These are phyloP conservation scores for Flaveria bidentis DNA, from an alignment of 129 eudicot species.

Conservation along the genomic window DNA sequence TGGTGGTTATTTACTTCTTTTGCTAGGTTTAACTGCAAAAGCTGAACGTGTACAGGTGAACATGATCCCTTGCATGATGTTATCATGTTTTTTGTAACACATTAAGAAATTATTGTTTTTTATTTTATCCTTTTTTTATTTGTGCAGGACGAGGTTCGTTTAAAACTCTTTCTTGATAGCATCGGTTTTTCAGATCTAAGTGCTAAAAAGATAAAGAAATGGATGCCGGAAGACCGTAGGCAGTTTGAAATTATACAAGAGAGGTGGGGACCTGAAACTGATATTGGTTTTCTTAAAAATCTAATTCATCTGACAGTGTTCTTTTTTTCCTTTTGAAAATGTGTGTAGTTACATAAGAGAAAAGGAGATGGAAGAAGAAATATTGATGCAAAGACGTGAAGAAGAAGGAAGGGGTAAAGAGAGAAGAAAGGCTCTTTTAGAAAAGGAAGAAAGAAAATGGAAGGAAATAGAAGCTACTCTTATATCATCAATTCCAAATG, in stretches of 20 bases:
- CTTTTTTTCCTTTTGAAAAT: not conserved
- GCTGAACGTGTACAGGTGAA: conserved; percentile 98
- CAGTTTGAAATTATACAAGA: conserved; percentile 97
- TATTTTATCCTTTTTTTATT: conserved; percentile 1
- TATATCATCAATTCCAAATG: conserved; percentile 92
- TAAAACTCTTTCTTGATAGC: conserved; percentile 94
- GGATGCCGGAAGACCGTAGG: conserved; percentile 99
- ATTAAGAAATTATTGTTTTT: not conserved
- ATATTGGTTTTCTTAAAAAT: not conserved
- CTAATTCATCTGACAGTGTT: conserved; percentile 1
- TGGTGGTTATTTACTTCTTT: conserved; percentile 94
- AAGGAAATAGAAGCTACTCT: conserved; percentile 96
- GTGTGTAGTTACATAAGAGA: conserved; percentile 76
- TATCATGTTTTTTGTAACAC: not conserved
- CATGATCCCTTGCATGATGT: conserved; percentile 1
- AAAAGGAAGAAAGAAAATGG: conserved; percentile 99
- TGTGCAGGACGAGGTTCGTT: conserved; percentile 90
- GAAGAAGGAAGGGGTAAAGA: conserved; percentile 99
- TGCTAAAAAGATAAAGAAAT: conserved; percentile 91
- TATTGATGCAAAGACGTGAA: conserved; percentile 96
- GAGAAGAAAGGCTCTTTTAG: conserved; percentile 92
- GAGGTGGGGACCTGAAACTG: conserved; percentile 44
- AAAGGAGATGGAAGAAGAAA: conserved; percentile 99
- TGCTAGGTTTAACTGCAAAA: conserved; percentile 96
- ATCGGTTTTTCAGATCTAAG: conserved; percentile 91